Conservation (phyloP, 1,284 basidiomycete species). For the Sporisorium graminicola region DNA sequence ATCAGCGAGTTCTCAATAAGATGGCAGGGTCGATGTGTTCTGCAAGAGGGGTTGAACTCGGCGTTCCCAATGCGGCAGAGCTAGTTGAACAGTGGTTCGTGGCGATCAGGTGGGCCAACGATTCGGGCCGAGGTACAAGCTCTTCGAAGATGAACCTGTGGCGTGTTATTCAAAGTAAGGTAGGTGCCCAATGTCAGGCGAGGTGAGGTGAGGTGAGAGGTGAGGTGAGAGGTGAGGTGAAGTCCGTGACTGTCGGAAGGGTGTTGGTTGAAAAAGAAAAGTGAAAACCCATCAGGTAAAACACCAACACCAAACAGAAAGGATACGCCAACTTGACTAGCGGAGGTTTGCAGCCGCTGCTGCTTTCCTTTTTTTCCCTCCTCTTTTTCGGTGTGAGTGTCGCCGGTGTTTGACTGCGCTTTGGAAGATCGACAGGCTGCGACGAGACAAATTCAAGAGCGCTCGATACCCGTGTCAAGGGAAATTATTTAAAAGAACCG, state of each 20-base stretch:
- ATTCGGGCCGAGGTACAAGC: not conserved
- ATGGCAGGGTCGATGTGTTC: not conserved
- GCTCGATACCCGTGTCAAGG: not conserved
- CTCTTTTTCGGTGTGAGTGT: not conserved
- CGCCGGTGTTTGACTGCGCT: conserved; percentile 5
- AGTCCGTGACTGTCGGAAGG: not conserved
- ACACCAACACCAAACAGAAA: conserved; percentile 4
- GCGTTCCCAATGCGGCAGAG: not conserved
- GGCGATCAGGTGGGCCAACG: not conserved
- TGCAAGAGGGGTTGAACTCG: not conserved
- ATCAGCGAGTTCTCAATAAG: not conserved
- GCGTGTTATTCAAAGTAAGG: not conserved
- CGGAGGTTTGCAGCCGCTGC: not conserved
- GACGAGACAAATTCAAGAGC: not conserved
- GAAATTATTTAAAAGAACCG: not conserved
- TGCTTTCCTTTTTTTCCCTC: not conserved
- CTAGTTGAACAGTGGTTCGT: not conserved
- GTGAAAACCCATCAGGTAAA: conserved; percentile 2
- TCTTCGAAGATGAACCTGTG: not conserved
- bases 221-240: not conserved
- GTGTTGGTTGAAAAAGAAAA: too few relatives aligned
- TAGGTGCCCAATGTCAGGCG: not conserved
- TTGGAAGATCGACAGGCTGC: not conserved
- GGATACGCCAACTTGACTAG: not conserved
- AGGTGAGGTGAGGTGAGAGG: not conserved